Base-by-base conservation (phyloP, 169 alveolate genomes). In the Plasmodium gallinaceum region DNA sequence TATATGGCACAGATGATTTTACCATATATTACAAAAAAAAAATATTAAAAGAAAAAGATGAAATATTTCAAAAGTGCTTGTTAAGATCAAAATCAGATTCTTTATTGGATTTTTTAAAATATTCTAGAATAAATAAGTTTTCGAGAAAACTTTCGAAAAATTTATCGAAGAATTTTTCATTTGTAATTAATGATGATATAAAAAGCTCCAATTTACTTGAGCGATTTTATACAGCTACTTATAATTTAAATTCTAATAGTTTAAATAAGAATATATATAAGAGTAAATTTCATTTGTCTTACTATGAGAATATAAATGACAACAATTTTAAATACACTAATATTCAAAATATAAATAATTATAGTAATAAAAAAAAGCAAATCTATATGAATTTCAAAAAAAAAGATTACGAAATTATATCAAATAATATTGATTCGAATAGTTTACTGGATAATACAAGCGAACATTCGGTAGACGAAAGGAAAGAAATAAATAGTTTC, bases 71-170 rank as follows among this genome's bases (percentile, higher is more conserved):
- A n/a, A 61, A 83, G 12, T 83, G 91, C 10, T 46, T 83, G 5
- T 39, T 83, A 20, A 68, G 91, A 57, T 83, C 91, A 14, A 83
- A 83, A 46, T 83, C 91, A 14, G 91, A 83, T 83, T 42, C 91
- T 12, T 39, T 83, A 14, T 18, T 83, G 12, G 91, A 83, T 43
- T 83, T 83, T 68, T 83, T 83, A 68, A 83, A 83, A 37, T 52
- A 18, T 32, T 68, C 45, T 5, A 54, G 32, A 68, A 54, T 83
- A 46, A 60, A 83, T 14, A 46, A 68, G 39, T 68, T 39, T 54
- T 65, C 83, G 9, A 80, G 51, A 9, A 80, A 48, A 20, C 1
- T 14, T 16, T 52, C 69, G 5, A n/a, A 52, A 2, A 68, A 66
- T 68, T 32, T 83, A 1, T 20, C 74, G 0, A 69, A 75, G 5